A percentile compares a stretch with the other conserved stretches of the same genome.
phyloP scores from a whole-genome alignment of 805 yeast genomes.

The Yamadazyma sp. region DNA sequence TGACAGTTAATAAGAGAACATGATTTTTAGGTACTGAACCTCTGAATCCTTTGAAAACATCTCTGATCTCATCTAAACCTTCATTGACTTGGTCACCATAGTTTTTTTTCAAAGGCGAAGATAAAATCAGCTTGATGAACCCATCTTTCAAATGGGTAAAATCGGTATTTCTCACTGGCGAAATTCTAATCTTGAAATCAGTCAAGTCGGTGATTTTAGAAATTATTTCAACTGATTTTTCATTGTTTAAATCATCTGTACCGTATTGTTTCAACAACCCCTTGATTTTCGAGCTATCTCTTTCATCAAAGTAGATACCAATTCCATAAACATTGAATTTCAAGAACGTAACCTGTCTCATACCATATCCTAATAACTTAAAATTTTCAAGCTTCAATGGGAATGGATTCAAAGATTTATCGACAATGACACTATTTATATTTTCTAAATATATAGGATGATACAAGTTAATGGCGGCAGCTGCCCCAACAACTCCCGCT shows the following conservation, averaged over 20 bases:
- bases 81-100: constrained; percentile 34
- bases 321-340: constrained; percentile 82
- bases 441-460: constrained; percentile 11
- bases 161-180: constrained; percentile 89
- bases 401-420: constrained; percentile 49
- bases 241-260: constrained; percentile 39
- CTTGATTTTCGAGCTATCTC: constrained; percentile 42
- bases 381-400: constrained; percentile 38
- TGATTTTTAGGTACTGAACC: constrained; percentile 78
- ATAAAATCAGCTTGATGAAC: constrained; percentile 71
- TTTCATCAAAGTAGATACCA: constrained; percentile 72
- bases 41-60: constrained; percentile 53
- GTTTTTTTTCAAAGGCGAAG: constrained; percentile 53
- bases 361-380: constrained; percentile 73
- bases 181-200: constrained; percentile 67
- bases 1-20: constrained; percentile 51
- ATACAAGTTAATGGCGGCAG: constrained; percentile 6
- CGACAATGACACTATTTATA: constrained; percentile 28
- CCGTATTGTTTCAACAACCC: constrained; percentile 35
- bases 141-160: constrained; percentile 89
- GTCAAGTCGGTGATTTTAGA: constrained; percentile 58
- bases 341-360: constrained; percentile 78
- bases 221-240: constrained; percentile 50
- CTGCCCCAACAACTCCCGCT: constrained; percentile 4
- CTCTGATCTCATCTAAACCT: constrained; percentile 68